These are phyloP conservation scores for Carex arenaria DNA, from an alignment of 202 grass and related monocot genomes.

Conservation along the genomic window DNA sequence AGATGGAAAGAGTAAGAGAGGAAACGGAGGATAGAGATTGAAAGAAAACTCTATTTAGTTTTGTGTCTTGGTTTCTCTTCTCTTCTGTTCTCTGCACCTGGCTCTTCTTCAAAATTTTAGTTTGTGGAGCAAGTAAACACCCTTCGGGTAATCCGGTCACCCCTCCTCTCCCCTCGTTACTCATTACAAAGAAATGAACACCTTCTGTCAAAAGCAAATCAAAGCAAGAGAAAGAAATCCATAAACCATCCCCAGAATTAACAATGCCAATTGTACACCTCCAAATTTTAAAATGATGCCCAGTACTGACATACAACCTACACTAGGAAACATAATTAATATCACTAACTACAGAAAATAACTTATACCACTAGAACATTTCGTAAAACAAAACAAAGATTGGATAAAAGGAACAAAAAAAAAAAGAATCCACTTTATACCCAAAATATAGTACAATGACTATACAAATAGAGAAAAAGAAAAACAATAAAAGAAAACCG, in stretches of 20 bases:
- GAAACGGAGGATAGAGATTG: too few relatives aligned
- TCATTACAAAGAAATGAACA: too few relatives aligned
- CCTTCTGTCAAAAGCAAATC: background rate
- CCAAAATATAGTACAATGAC: background rate
- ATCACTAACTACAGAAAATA: background rate
- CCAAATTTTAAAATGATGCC: background rate
- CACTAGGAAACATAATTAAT: background rate
- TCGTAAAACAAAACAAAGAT: background rate
- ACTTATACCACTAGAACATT: background rate
- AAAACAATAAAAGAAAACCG: background rate
- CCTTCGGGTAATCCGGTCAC: too few relatives aligned
- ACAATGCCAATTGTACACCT: background rate
- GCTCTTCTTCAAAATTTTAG: too few relatives aligned
- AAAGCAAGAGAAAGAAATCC: background rate
- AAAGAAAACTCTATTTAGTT: too few relatives aligned
- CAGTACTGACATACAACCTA: background rate
- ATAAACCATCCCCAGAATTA: background rate
- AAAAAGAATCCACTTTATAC: background rate
- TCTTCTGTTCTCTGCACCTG: too few relatives aligned
- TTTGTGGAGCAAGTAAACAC: too few relatives aligned
- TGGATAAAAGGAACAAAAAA: background rate
- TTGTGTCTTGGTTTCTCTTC: too few relatives aligned
- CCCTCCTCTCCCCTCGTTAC: too few relatives aligned
- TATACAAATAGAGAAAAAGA: background rate
- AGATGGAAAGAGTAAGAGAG: too few relatives aligned